A percentile compares a stretch with the other conserved stretches of the same genome.
These are phyloP conservation scores for Ceraceosorus guamensis DNA, from an alignment of 1,284 basidiomycete species.

Conservation along the genomic window DNA sequence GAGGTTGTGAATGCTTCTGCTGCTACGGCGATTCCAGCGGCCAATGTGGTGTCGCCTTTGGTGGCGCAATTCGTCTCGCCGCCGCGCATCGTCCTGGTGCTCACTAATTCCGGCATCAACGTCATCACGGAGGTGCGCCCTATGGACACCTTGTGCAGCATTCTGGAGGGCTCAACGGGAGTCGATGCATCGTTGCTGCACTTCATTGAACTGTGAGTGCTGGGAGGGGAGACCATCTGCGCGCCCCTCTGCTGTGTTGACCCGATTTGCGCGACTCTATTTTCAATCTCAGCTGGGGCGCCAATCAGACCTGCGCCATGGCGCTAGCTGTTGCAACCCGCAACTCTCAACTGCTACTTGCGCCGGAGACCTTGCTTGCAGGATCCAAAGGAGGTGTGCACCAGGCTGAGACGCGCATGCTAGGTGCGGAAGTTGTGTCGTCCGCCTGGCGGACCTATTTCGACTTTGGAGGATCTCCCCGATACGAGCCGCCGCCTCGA, in stretches of 20 bases:
- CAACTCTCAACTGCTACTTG: constrained; percentile 34
- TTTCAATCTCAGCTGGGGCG: too few relatives aligned
- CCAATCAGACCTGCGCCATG: constrained; percentile 74
- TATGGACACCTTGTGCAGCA: constrained; percentile 64
- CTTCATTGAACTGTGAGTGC: constrained; percentile 37
- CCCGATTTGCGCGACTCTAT: too few relatives aligned
- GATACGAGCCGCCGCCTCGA: constrained; percentile 13
- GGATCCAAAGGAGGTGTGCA: constrained; percentile 2
- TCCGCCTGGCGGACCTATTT: constrained; percentile 43
- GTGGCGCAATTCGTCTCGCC: constrained; percentile 68
- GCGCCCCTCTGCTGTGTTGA: too few relatives aligned
- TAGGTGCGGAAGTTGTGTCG: constrained; percentile 36
- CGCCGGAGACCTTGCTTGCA: constrained; percentile 2
- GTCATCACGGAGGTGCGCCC: constrained; percentile 76
- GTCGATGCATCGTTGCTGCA: constrained; percentile 39
- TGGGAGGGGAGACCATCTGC: background rate
- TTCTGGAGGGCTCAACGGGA: constrained; percentile 47
- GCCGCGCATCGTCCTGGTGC: constrained; percentile 70
- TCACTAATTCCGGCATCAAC: constrained; percentile 76
- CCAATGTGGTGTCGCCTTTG: constrained; percentile 61
- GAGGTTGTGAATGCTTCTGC: constrained; percentile 4
- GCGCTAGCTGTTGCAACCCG: constrained; percentile 62
- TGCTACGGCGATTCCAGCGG: constrained; percentile 30
- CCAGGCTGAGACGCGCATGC: constrained; percentile 9
- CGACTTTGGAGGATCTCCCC: constrained; percentile 24